Base-by-base conservation (phyloP, 225 moss, liverwort and hornwort genomes). In the Anthoceros angustus region DNA sequence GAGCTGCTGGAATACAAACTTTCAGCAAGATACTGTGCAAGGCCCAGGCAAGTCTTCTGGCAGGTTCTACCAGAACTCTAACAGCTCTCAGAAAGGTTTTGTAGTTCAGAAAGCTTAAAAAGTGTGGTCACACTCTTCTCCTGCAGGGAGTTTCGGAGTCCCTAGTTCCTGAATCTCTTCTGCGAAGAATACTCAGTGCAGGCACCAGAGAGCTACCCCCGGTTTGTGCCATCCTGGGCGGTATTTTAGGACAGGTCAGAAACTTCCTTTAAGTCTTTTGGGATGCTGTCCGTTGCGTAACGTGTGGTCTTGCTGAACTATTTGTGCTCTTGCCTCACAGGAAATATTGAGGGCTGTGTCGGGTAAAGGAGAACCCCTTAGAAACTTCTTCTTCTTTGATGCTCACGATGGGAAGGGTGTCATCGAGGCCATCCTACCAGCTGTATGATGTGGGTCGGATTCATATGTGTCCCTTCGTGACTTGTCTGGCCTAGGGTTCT, bases 281-380 rank as follows among this genome's bases (percentile, higher is more conserved):
- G n/a, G n/a, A n/a, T n/a, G n/a, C n/a, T n/a, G 20, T 39, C 39
- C 41, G 16, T 39, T 38, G 50, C 43, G 4, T 55, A 21, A 43
- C 42, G 23, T 20, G 23, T 66, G 9, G 24, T 8, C 18, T 66
- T 24, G 43, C 38, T 18, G 6, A 4, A 42, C 25, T n/a, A 9
- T n/a, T 0, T 41, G 43, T 25, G 24, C 39, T 8, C 11, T 62
- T 15, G 42, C 73, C 46, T 78, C 74, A 4, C 87, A 98, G 98
- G 98, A 98, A 67, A 84, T 92, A 72, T 82, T 92, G 73, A 92
- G 92, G 74, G 87, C 84, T 40, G 76, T 82, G 82, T 98, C 98
- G 42, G 64, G 87, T 62, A 98, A 87, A 78, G 98, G 98, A 70
- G 98, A 98, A 70, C 98, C 98, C 14, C 63, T 98, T 45, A 86